These are phyloP conservation scores for Penicillium griseofulvum DNA, from an alignment of 2,329 filamentous ascomycete genomes.

Conservation along the genomic window DNA sequence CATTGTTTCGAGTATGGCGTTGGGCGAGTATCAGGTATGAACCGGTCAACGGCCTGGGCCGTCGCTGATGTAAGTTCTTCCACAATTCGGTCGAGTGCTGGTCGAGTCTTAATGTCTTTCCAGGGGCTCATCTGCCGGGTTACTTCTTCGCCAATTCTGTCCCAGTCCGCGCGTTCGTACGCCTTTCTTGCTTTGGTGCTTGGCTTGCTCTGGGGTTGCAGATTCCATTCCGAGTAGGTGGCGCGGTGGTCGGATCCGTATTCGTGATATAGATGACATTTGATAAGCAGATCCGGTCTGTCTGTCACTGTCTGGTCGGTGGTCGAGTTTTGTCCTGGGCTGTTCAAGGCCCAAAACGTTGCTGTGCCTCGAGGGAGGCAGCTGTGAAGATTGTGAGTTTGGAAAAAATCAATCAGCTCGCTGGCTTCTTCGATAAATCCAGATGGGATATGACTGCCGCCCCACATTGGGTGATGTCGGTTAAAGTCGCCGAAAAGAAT, in stretches of 20 bases:
- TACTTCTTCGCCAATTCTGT: not conserved
- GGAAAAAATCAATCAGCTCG: not conserved
- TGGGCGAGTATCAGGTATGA: constrained; percentile 5
- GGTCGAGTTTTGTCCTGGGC: not conserved
- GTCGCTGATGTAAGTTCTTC: constrained; percentile 6
- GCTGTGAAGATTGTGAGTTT: not conserved
- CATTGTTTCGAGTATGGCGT: constrained; percentile 23
- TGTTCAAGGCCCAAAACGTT: not conserved
- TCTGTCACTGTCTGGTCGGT: not conserved
- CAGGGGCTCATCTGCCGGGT: not conserved
- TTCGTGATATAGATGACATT: too few species aligned
- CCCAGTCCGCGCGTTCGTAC: not conserved
- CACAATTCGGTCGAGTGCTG: constrained; percentile 6
- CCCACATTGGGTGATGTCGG: not conserved
- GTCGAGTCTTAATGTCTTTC: constrained; percentile 8
- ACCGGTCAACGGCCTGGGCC: constrained; percentile 8
- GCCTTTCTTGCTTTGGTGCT: not conserved
- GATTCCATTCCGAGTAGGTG: not conserved
- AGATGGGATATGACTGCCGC: not conserved
- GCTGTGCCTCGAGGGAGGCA: not conserved
- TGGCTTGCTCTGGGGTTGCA: not conserved
- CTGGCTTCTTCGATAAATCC: not conserved
- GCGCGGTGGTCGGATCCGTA: not conserved
- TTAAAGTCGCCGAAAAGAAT: not conserved
- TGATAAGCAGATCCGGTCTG: too few species aligned